Conservation (phyloP, 192 early-diverging fungal genomes). For the Geranomyces michiganensis region DNA sequence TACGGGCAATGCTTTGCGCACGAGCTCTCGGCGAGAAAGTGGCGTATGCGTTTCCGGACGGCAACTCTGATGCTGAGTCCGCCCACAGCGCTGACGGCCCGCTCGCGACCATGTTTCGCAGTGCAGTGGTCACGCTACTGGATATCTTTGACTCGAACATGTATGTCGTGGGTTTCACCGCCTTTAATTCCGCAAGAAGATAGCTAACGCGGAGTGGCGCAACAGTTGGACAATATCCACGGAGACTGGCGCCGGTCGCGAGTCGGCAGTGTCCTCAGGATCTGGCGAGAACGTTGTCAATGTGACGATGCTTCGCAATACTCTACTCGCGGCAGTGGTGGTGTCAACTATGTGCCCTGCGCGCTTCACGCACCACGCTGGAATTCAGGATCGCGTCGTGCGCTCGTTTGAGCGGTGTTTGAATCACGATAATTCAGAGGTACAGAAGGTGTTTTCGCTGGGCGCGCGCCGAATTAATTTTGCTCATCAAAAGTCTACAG, state of each 20-base stretch:
- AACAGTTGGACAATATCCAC: no score
- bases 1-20: conserved; percentile 32
- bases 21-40: conserved; percentile 25
- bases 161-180: conserved; percentile 19
- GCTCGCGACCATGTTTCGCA: not conserved
- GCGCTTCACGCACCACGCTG: not conserved
- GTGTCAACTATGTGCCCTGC: conserved; percentile 32
- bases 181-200: no score
- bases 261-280: no score
- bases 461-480: no score
- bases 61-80: not conserved
- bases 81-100: not conserved
- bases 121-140: conserved; percentile 23
- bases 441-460: no score
- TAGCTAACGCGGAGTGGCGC: no score
- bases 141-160: conserved; percentile 29
- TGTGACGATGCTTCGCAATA: conserved; percentile 41
- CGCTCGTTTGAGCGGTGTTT: conserved; percentile 4
- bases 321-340: conserved; percentile 39
- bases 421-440: not conserved
- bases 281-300: conserved; percentile 7
- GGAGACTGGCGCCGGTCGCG: no score
- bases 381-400: conserved; percentile 12
- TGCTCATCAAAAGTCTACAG: conserved; percentile 2
- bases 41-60: not conserved